Conservation (phyloP, 805 yeast genomes). For the Myxozyma neglecta region DNA sequence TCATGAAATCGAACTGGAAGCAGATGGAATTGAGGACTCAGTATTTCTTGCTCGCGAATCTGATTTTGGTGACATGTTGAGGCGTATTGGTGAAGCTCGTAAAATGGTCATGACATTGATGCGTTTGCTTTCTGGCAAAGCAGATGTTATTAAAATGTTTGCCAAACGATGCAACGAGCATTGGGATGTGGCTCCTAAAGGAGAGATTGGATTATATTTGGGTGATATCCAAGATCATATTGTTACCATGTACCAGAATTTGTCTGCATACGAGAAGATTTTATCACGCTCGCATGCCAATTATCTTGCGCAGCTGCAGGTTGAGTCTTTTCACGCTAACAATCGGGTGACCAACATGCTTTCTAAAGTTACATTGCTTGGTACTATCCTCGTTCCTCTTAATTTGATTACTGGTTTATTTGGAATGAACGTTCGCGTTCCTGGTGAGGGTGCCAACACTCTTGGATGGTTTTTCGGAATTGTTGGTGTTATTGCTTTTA, state of each 20-base stretch:
- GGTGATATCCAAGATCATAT: constrained; percentile 98
- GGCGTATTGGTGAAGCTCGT: constrained; percentile 83
- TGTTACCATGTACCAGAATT: constrained; percentile 90
- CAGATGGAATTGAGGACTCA: constrained; percentile 70
- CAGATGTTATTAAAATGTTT: constrained; percentile 94
- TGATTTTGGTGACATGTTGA: constrained; percentile 74
- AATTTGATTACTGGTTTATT: constrained; percentile 87
- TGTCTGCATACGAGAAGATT: constrained; percentile 87
- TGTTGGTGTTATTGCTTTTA: constrained; percentile 51
- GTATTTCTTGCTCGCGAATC: constrained; percentile 76
- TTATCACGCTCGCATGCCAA: constrained; percentile 89
- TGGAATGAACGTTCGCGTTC: constrained; percentile 92
- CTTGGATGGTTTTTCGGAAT: constrained; percentile 71
- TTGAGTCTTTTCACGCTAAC: constrained; percentile 83
- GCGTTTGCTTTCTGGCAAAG: constrained; percentile 87
- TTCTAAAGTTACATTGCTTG: constrained; percentile 84
- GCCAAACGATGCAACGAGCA: constrained; percentile 91
- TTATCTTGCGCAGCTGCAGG: constrained; percentile 90
- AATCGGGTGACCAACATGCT: constrained; percentile 82
- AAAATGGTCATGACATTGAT: constrained; percentile 88
- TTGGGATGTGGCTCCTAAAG: constrained; percentile 61
- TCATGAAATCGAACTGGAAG: constrained; percentile 58
- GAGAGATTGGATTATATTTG: constrained; percentile 84
- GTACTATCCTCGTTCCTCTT: constrained; percentile 87
- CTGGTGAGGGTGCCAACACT: constrained; percentile 56